These are phyloP conservation scores for Nothomitra cinnamomea DNA, from an alignment of 2,329 filamentous ascomycete genomes.

Conservation along the genomic window DNA sequence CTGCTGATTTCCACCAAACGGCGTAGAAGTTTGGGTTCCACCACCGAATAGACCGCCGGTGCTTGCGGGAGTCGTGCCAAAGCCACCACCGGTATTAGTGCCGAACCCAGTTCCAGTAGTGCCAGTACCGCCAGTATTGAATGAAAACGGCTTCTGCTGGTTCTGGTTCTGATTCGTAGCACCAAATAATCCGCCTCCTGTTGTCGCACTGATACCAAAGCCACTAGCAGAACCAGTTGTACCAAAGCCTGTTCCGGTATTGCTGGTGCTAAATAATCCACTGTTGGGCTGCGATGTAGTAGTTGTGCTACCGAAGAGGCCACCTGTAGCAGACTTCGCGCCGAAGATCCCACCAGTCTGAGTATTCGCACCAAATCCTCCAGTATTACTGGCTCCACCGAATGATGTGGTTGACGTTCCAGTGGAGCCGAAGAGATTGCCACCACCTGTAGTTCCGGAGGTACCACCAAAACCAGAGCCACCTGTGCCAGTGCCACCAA, in stretches of 20 bases:
- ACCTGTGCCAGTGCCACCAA: conserved; percentile 19
- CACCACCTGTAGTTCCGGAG: conserved; percentile 21
- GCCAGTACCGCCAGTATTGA: background rate
- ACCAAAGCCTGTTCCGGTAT: conserved; percentile 19
- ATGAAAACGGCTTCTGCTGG: conserved; percentile 17
- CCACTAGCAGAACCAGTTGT: conserved; percentile 15
- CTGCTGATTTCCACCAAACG: conserved; percentile 21
- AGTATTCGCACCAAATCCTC: conserved; percentile 3
- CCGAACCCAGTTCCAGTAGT: conserved; percentile 4
- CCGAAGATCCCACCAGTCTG: conserved; percentile 12
- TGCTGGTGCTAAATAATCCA: conserved; percentile 21
- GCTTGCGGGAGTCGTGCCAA: conserved; percentile 7
- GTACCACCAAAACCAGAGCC: conserved; percentile 24
- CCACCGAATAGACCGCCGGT: conserved; percentile 27
- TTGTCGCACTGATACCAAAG: conserved; percentile 15
- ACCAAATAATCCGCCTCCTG: conserved; percentile 25
- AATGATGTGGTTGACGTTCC: conserved; percentile 9
- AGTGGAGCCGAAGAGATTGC: conserved; percentile 12
- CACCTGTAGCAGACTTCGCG: conserved; percentile 12
- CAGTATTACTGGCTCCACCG: conserved; percentile 11
- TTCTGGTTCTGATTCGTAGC: conserved; percentile 22
- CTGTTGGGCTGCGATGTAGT: conserved; percentile 16
- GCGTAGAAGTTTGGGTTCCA: conserved; percentile 18
- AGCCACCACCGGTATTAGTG: background rate
- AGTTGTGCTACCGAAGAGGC: conserved; percentile 25